Base-by-base conservation (phyloP, 768 basidiomycete species). In the Amanita molliuscula region DNA sequence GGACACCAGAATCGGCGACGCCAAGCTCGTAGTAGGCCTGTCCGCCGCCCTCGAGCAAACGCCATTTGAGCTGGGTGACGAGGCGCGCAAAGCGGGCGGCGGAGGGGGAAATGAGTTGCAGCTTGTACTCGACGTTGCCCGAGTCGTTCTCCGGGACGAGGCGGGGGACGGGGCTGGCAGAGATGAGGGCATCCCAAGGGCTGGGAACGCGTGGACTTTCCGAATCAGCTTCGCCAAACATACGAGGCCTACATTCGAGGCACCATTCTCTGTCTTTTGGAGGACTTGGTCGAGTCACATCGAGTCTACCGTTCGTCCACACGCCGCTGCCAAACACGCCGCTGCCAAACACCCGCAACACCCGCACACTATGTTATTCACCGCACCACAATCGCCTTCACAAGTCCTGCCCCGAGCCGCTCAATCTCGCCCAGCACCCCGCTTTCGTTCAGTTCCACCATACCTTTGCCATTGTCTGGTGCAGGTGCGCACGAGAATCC, bases 11-110 rank as follows among this genome's bases (percentile, higher is more conserved):
- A 62, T 98, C 94, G 20, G 86, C 82, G 0, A 98, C 85, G 1
- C 80, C 81, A 9, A 84, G 74, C 54, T 92, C 89, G 54, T 92
- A 92, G 61, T 87, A 83, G 0, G 89, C 88, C 58, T 83, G 81
- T 0, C 88, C 88, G 1, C 84, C 81, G 13, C 90, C 90, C 61
- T 92, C 85, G 43, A 88, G 77, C 7, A 93, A 75, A 2, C 94
- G 79, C 93, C 95, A 97, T 61, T 95, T 93, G 65, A 96, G 79
- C 67, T 97, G 94, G 0, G 94, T 97, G 49, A 92, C 88, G 18
- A 98, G 83, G 53, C 84, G 79, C 3, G 78, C 76, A 56, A 90
- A 89, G 42, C 88, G 87, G 3, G 79, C 74, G 0, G 80, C 78
- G 11, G 86, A 74, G 0, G 92, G 89, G 44, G 81, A 73, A 35